These are phyloP conservation scores for Beauveria sp. DNA, from an alignment of 2,329 filamentous ascomycete genomes.

Conservation along the genomic window DNA sequence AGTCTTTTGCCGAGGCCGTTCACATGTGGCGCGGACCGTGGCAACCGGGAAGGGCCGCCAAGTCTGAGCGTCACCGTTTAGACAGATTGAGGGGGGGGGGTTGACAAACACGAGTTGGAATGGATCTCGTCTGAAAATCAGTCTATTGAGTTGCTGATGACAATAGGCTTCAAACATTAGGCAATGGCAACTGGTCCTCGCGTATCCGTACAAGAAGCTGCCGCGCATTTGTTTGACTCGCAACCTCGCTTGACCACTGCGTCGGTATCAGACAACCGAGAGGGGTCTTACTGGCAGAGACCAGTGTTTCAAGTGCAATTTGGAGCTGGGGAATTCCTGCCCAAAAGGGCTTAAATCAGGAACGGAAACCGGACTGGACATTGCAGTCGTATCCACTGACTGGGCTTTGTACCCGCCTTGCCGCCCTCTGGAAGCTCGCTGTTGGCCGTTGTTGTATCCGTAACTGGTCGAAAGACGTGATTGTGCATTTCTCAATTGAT, in stretches of 20 bases:
- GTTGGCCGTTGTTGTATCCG: not conserved
- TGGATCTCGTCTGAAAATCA: not conserved
- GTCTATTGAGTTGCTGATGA: not conserved
- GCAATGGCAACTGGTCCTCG: not conserved
- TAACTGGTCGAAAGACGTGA: not conserved
- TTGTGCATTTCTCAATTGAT: too few relatives aligned
- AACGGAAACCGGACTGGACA: not conserved
- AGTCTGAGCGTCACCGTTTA: not conserved
- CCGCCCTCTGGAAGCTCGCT: not conserved
- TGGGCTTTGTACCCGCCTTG: not conserved
- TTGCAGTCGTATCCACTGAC: not conserved
- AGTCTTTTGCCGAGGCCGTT: constrained; percentile 4
- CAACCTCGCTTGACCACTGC: constrained; percentile 2
- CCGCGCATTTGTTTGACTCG: constrained; percentile 3
- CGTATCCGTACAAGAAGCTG: not conserved
- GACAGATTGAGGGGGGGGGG: too few relatives aligned
- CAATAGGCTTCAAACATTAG: not conserved
- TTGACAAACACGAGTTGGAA: too few relatives aligned
- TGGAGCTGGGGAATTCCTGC: constrained; percentile 11
- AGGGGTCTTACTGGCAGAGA: not conserved
- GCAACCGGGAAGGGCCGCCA: constrained; percentile 8
- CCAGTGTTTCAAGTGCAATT: constrained; percentile 13
- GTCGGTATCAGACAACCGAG: constrained; percentile 10
- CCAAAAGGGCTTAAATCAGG: constrained; percentile 10
- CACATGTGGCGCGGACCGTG: constrained; percentile 10